Conservation (phyloP, 2,329 filamentous ascomycete species). For the Neofusicoccum ribis region DNA sequence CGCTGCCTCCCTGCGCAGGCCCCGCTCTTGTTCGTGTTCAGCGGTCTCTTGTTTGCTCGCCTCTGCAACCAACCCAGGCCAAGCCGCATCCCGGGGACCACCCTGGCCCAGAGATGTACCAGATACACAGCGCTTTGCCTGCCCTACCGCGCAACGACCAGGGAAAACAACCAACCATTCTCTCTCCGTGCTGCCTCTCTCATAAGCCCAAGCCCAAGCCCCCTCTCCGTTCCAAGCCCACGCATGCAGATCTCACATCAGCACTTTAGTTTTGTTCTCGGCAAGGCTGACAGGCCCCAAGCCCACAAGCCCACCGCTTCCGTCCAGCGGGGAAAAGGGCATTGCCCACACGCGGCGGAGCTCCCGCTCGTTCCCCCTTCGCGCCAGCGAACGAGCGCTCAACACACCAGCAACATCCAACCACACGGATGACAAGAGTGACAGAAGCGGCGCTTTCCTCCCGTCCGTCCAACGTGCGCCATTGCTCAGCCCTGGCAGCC, state of each 20-base stretch:
- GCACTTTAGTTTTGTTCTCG: constrained; percentile 4
- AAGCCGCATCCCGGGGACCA: background rate
- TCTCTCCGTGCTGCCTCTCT: background rate
- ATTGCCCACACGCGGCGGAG: too few relatives aligned
- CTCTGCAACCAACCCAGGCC: background rate
- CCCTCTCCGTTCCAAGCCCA: background rate
- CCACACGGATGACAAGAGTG: background rate
- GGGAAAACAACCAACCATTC: background rate
- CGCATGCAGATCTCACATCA: constrained; percentile 12
- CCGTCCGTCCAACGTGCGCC: background rate
- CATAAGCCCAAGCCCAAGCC: constrained; percentile 9
- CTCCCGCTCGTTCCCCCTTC: background rate
- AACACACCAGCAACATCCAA: background rate
- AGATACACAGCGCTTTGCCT: too few relatives aligned
- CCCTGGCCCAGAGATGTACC: background rate
- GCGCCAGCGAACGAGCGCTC: background rate
- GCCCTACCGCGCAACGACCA: too few relatives aligned
- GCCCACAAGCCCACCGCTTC: background rate
- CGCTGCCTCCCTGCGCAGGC: too few relatives aligned
- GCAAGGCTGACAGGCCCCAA: constrained; percentile 13
- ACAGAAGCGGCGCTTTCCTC: constrained; percentile 2
- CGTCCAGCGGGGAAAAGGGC: background rate
- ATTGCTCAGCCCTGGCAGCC: background rate
- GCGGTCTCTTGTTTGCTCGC: background rate
- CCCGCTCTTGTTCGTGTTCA: constrained; percentile 10